Base-by-base conservation (phyloP, 179 eudicot genomes). In the Patellifolia procumbens region DNA sequence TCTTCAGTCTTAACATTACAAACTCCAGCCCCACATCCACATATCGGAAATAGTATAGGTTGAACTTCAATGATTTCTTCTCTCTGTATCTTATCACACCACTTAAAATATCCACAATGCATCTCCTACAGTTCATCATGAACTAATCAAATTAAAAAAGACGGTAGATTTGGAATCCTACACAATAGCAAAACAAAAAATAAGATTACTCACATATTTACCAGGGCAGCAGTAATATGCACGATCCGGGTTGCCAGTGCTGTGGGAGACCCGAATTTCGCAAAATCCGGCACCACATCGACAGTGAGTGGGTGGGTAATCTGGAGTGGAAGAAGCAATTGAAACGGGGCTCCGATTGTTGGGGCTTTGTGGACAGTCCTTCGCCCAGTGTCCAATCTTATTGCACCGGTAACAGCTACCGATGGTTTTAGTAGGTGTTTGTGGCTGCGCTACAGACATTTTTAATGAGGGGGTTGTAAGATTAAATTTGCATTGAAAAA, bases 11-110 rank as follows among this genome's bases (percentile, higher is more conserved):
- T 15, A 5, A 80, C 16, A 4, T 15, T 42, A 56, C 70, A 66
- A 35, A 73, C 73, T 43, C 79, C 84, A 63, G 81, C 82, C 22
- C 79, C 74, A 71, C 82, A 78, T n/a, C 31, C 52, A n/a, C 85
- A 82, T 1, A 26, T 39, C 9, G 85, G 85, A 28, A 22, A 78
- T 10, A 20, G 7, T 26, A 70, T 55, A 1, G 85, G 85, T 51
- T n/a, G 70, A 55, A 49, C 48, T 24, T 9, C 37, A 42, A 22
- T 3, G 1, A 73, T 61, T 5, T 68, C 78, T 22, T 69, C 75
- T 4, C 7, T 16, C 35, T 26, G 49, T 19, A 77, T 26, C n/a
- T 20, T 1, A 59, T 73, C 75, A 73, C 84, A 81, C 81, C 78
- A 81, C n/a, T 42, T 60, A 24, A 77, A 81, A 65, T 60, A 74